Evolutionary conservation across 176 grass and related monocot genomes (phyloP), one percentile per base, ranked within the genome.

Genomic region (Chloris gayana): DNA sequence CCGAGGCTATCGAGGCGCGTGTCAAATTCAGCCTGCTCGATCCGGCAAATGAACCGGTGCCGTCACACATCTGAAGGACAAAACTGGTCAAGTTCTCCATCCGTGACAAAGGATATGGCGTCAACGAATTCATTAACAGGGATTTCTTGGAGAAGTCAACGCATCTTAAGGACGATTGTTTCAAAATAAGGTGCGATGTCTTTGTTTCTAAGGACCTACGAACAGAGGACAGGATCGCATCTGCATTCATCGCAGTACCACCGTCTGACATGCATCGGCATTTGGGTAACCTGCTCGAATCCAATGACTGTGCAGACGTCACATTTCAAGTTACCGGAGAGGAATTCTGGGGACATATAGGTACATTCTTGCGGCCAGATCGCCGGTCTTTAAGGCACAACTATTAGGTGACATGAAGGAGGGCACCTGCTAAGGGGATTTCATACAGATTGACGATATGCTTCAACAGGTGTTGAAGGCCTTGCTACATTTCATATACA

Each of bases 11-110:
- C 5, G 21, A 58, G 54, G 54, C 54, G 0, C 54, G 22, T 25
- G 21, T 29, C 76, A 45, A 45, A 27, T 86, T 86, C 27, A 11
- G 69, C 17, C 13, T 86, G 17, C 51, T 86, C 70, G 70, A 72
- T 27, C 17, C 2, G 24, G 58, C 22, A 14, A 34, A 4, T 21
- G 22, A 26, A 13, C 42, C 74, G 7, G 70, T 53, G 46, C 14
- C 14, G 13, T 17, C 13, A 17, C 15, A 51, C 42, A 49, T 3
- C 51, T 4, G 19, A 56, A 4, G 0, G 19, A 56, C 51, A 22
- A 18, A 6, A 6, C 19, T 19, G 21, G 0, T 5, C 4, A 14
- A 56, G 19, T 56, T 6, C 51, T 56, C 51, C 3, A 0, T 7
- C 19, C 18, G 5, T 56, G 6, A 4, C 53, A 5, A 1, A n/a